Percentiles rank a stretch among this genome's conserved stretches.
phyloP scores from a whole-genome alignment of 306 rosid genomes.

The Cucumis hystrix region DNA sequence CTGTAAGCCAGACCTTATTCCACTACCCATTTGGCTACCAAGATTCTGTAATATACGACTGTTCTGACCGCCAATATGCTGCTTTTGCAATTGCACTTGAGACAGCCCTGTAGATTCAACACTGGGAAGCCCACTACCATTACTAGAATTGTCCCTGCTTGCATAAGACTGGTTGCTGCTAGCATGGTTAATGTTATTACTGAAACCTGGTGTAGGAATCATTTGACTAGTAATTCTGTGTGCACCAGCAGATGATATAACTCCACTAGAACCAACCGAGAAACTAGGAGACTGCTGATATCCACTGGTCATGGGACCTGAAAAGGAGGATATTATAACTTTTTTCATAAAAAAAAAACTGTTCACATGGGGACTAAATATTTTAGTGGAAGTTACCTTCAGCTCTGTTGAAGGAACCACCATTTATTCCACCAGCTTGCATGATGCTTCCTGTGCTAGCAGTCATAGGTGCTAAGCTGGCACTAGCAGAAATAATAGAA shows the following conservation, averaged over 20 bases:
- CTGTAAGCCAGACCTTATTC: conserved; percentile 63
- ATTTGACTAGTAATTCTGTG: conserved; percentile 73
- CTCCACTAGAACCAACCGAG: conserved; percentile 54
- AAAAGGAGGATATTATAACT: conserved; percentile 12
- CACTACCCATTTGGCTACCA: conserved; percentile 63
- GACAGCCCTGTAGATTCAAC: conserved; percentile 52
- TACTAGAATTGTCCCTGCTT: conserved; percentile 53
- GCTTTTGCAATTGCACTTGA: conserved; percentile 66
- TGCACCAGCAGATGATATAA: conserved; percentile 48
- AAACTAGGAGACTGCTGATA: conserved; percentile 66
- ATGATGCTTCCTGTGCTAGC: conserved; percentile 55
- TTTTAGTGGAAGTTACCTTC: conserved; percentile 34
- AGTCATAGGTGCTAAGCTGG: conserved; percentile 35
- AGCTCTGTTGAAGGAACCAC: conserved; percentile 46
- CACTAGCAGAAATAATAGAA: conserved; percentile 42
- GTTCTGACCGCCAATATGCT: conserved; percentile 58
- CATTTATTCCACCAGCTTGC: conserved; percentile 44
- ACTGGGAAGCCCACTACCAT: conserved; percentile 45
- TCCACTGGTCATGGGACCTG: conserved; percentile 72
- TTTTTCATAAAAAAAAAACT: conserved; percentile 1
- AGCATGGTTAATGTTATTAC: conserved; percentile 22
- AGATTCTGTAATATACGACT: conserved; percentile 55
- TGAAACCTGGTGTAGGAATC: conserved; percentile 97
- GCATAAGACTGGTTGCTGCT: conserved; percentile 34
- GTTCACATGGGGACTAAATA: neutral